Percentiles rank a stretch among this genome's conserved stretches.
These are phyloP conservation scores for Ustilago hordei DNA, from an alignment of 1,284 basidiomycete species.

Conservation along the genomic window DNA sequence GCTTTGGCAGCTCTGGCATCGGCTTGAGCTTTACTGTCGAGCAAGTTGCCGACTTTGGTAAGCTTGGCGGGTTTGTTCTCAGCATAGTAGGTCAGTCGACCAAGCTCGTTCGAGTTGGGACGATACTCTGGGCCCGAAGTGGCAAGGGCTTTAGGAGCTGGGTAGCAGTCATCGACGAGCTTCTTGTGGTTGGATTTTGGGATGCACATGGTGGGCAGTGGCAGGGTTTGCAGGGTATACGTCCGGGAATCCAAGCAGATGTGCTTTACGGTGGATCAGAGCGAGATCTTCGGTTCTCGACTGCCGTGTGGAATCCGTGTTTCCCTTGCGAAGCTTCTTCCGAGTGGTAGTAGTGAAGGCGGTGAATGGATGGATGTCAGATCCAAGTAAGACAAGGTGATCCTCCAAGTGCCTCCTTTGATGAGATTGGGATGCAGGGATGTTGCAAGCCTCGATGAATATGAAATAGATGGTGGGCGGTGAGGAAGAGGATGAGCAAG, in stretches of 20 bases:
- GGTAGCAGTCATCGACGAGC: conserved; percentile 90
- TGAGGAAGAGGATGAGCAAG: not conserved
- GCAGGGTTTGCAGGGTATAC: not conserved
- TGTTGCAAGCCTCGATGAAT: not conserved
- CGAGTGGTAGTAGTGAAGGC: not conserved
- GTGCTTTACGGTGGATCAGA: not conserved
- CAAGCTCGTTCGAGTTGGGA: conserved; percentile 79
- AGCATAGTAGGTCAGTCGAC: conserved; percentile 90
- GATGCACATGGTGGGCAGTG: conserved; percentile 56
- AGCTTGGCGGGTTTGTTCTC: conserved; percentile 90
- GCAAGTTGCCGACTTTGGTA: conserved; percentile 83
- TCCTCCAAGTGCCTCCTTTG: not conserved
- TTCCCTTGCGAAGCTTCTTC: no score
- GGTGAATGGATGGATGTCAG: not conserved
- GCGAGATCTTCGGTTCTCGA: no score
- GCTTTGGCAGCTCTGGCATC: conserved; percentile 78
- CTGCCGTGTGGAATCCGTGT: no score
- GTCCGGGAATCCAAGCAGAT: not conserved
- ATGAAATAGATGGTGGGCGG: not conserved
- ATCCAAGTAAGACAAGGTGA: not conserved
- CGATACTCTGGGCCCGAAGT: conserved; percentile 81
- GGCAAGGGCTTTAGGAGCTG: conserved; percentile 81
- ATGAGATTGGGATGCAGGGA: not conserved
- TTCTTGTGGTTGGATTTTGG: conserved; percentile 85
- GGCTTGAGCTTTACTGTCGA: conserved; percentile 80